phyloP scores from a whole-genome alignment of 1,139 yeast genomes.

The Saccharomycopsis hybrid region DNA sequence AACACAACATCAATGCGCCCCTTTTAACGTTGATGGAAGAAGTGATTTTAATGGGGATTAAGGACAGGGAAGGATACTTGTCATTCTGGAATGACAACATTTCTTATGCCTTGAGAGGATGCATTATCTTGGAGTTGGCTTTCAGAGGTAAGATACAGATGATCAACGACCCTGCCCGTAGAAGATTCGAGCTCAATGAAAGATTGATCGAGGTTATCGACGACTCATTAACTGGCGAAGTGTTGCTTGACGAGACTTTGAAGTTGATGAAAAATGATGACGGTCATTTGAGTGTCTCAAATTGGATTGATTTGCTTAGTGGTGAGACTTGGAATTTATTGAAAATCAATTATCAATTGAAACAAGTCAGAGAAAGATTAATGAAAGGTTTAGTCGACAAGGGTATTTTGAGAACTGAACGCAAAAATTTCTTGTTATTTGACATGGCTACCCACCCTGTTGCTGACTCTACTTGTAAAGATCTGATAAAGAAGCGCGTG shows the following conservation, averaged over 20 bases:
- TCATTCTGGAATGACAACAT: conserved; percentile 98
- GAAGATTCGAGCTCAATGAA: conserved; percentile 82
- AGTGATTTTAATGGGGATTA: conserved; percentile 83
- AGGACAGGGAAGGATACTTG: conserved; percentile 91
- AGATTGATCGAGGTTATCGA: conserved; percentile 84
- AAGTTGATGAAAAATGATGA: conserved; percentile 85
- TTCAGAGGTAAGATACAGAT: conserved; percentile 83
- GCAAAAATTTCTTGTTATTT: conserved; percentile 86
- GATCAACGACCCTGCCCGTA: conserved; percentile 90
- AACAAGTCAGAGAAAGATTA: conserved; percentile 93
- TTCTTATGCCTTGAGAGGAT: conserved; percentile 92
- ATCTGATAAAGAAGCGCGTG: conserved; percentile 65
- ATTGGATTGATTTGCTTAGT: conserved; percentile 90
- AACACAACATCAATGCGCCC: conserved; percentile 44
- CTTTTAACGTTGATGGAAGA: conserved; percentile 92
- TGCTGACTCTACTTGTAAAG: conserved; percentile 80
- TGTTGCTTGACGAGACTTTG: conserved; percentile 85
- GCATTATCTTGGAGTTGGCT: conserved; percentile 86
- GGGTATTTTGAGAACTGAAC: conserved; percentile 93
- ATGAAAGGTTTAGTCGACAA: conserved; percentile 97
- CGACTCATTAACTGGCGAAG: conserved; percentile 88
- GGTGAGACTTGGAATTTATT: conserved; percentile 98
- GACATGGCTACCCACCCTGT: conserved; percentile 99
- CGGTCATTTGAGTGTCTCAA: conserved; percentile 69
- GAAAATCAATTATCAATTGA: conserved; percentile 90